Base-by-base conservation (phyloP, 768 basidiomycete genomes). In the Pisolithus orientalis region DNA sequence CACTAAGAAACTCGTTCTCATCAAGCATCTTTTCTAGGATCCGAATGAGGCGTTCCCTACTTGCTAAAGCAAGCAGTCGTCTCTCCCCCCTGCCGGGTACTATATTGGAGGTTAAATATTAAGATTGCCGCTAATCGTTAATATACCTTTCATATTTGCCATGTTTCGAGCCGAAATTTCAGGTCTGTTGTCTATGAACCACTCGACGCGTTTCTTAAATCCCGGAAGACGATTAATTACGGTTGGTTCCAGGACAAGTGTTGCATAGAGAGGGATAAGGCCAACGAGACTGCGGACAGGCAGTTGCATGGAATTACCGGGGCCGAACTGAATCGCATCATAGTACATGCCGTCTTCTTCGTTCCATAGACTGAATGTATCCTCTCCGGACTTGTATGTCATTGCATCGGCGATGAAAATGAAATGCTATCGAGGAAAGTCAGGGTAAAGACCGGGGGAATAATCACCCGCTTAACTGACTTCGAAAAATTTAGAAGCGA, bases 331-430 rank as follows among this genome's bases (percentile, higher is more conserved):
- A 57, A 97, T 95, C 43, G 89, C 95, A 62, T 99, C 96, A 64
- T 96, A 99, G 74, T 97, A 99, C 85, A 98, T 89, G 25, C 96
- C 95, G 59, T 98, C 94, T 59, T 92, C 71, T 58, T 97, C 96
- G 66, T 86, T 96, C 96, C 96, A 99, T 11, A 99, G 77, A 55
- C 87, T 89, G 40, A 79, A 65, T 62, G 92, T 85, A 59, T 84
- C 74, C 38, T 87, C 85, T n/a, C 86, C 87, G 53, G 81, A 77
- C 62, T 80, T 78, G 71, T 80, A 97, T 1, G 96, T 96, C 96
- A 99, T 98, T 7, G 96, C 96, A 65, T 99, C 96, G 8, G 96
- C 83, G 49, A 99, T 99, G 75, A 94, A 95, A 62, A 98, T 86
- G 71, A 98, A 99, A 68, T 98, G 94, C 87, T 94, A 61, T 40